Evolutionary conservation across 768 basidiomycete species (phyloP).

Genomic region (Leccinum truebloodii): DNA sequence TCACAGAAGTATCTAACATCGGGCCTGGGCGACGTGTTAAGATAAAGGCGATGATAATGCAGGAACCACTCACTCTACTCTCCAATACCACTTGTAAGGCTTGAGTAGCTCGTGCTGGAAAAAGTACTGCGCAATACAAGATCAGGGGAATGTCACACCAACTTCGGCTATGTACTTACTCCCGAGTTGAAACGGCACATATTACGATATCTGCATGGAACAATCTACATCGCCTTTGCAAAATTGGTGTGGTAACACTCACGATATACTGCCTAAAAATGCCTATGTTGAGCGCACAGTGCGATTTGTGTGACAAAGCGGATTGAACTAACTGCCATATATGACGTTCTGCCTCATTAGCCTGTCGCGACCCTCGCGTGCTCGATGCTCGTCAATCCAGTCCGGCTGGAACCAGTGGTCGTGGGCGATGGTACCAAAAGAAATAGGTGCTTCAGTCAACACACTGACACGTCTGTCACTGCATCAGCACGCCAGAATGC

Average conservation of each 20-base stretch:
- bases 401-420: constrained; percentile 73
- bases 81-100: constrained; percentile 62
- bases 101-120: constrained; percentile 54
- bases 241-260: constrained; percentile 16
- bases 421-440: constrained; percentile 58
- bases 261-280: constrained; percentile 45
- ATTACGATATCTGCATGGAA: constrained; percentile 54
- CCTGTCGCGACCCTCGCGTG: constrained; percentile 49
- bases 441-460: constrained; percentile 43
- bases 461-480: constrained; percentile 33
- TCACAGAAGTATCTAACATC: constrained; percentile 58
- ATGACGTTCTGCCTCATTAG: constrained; percentile 51
- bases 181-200: constrained; percentile 80
- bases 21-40: constrained; percentile 36
- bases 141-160: constrained; percentile 4
- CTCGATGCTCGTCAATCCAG: constrained; percentile 71
- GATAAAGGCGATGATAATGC: not conserved
- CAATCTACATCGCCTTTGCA: not conserved
- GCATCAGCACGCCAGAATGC: constrained; percentile 14
- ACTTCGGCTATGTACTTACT: constrained; percentile 35
- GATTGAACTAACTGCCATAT: constrained; percentile 45
- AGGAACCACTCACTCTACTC: constrained; percentile 47
- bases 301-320: not conserved
- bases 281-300: constrained; percentile 1
- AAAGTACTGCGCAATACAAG: constrained; percentile 45